Conservation (phyloP, 1,284 basidiomycete species). For the Cystobasidiaceae sp. region DNA sequence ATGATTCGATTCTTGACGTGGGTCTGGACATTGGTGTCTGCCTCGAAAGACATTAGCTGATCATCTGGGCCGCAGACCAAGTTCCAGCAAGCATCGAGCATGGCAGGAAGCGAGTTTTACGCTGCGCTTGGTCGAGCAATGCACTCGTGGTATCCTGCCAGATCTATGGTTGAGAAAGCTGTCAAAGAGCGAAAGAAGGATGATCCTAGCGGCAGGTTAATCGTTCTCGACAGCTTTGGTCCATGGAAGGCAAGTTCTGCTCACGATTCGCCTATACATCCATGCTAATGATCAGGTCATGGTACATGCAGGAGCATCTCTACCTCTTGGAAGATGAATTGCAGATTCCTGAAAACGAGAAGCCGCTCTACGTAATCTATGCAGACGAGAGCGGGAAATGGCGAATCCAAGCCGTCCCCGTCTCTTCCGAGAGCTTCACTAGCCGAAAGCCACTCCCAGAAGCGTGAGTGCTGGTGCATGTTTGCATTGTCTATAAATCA, state of each 20-base stretch:
- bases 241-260: constrained; percentile 71
- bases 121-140: constrained; percentile 74
- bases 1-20: constrained; percentile 65
- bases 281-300: too few relatives aligned
- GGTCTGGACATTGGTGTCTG: constrained; percentile 41
- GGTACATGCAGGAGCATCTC: constrained; percentile 85
- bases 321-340: constrained; percentile 72
- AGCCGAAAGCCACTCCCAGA: constrained; percentile 90
- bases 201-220: constrained; percentile 68
- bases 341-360: constrained; percentile 50
- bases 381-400: constrained; percentile 80
- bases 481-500: not conserved
- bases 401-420: constrained; percentile 89
- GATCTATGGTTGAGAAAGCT: constrained; percentile 69
- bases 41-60: too few relatives aligned
- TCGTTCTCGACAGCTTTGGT: constrained; percentile 73
- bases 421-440: constrained; percentile 74
- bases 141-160: constrained; percentile 86
- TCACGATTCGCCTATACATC: not conserved
- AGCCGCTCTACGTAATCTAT: constrained; percentile 82
- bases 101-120: constrained; percentile 85
- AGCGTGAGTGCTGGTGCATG: constrained; percentile 45
- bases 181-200: constrained; percentile 60
- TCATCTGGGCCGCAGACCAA: constrained; percentile 52
- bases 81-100: constrained; percentile 71